A percentile compares a stretch with the other conserved stretches of the same genome.
These are phyloP conservation scores for Betula pendula DNA, from an alignment of 306 rosid genomes.

Conservation along the genomic window DNA sequence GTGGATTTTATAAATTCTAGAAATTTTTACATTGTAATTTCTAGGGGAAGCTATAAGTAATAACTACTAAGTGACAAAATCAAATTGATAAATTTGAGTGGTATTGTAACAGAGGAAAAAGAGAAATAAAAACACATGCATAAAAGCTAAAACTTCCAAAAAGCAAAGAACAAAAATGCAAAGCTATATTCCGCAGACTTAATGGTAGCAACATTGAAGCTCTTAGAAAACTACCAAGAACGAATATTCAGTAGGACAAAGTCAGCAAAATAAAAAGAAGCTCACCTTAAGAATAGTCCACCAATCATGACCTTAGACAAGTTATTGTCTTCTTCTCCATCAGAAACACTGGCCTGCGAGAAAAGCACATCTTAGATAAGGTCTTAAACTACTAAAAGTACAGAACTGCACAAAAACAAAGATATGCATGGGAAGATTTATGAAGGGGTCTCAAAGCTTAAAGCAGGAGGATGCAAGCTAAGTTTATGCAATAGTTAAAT, in stretches of 20 bases:
- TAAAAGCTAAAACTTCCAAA: background rate
- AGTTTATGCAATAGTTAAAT: background rate
- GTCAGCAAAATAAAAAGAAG: conserved; percentile 18
- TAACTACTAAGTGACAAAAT: background rate
- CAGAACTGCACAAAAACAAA: background rate
- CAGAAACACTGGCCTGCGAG: conserved; percentile 81
- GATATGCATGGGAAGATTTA: background rate
- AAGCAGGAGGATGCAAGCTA: background rate
- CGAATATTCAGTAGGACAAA: background rate
- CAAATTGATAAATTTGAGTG: background rate
- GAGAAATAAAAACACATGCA: background rate
- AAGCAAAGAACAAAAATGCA: background rate
- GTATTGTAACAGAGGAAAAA: background rate
- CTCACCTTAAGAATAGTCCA: conserved; percentile 84
- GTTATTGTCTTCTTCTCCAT: conserved; percentile 78
- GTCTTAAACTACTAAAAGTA: conserved; percentile 23
- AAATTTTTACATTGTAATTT: background rate
- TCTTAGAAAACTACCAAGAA: background rate
- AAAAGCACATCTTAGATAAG: conserved; percentile 34
- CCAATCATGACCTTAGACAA: conserved; percentile 78
- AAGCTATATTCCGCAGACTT: background rate
- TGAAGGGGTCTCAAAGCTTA: background rate
- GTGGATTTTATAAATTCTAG: background rate
- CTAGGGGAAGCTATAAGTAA: background rate
- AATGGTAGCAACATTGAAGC: background rate